These are phyloP conservation scores for Syzygium malaccense DNA, from an alignment of 441 rosid genomes.

Conservation along the genomic window DNA sequence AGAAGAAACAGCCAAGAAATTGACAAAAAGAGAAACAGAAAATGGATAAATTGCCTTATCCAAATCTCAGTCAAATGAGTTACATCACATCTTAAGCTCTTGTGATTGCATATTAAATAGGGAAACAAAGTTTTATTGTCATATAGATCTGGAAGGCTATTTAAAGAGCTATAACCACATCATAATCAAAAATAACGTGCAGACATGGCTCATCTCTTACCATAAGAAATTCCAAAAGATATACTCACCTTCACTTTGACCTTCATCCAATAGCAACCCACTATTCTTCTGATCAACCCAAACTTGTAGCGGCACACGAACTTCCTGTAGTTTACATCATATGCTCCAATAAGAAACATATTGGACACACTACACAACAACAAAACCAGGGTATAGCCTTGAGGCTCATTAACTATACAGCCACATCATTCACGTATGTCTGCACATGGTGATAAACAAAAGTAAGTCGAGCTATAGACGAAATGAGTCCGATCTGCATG, in stretches of 20 bases:
- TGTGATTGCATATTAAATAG: neutral
- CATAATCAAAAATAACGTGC: neutral
- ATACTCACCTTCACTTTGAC: slow-evolving; percentile 60
- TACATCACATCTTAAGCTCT: neutral
- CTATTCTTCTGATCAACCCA: slow-evolving; percentile 79
- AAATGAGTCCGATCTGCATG: neutral
- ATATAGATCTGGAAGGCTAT: neutral
- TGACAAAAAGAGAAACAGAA: neutral
- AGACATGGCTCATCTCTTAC: neutral
- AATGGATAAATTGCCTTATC: neutral
- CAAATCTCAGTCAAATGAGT: neutral
- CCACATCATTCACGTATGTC: neutral
- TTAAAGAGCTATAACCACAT: neutral
- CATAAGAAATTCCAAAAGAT: neutral
- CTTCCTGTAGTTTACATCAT: slow-evolving; percentile 45
- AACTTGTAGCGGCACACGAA: slow-evolving; percentile 75
- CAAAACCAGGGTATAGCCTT: neutral
- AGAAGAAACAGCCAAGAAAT: neutral
- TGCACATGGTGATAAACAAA: neutral
- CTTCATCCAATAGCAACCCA: slow-evolving; percentile 70
- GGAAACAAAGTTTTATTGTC: neutral
- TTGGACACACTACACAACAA: neutral
- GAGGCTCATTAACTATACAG: neutral
- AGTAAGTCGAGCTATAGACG: neutral
- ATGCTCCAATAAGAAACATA: neutral